Conservation (phyloP, 2,329 filamentous ascomycete genomes). For the Claviceps capensis region DNA sequence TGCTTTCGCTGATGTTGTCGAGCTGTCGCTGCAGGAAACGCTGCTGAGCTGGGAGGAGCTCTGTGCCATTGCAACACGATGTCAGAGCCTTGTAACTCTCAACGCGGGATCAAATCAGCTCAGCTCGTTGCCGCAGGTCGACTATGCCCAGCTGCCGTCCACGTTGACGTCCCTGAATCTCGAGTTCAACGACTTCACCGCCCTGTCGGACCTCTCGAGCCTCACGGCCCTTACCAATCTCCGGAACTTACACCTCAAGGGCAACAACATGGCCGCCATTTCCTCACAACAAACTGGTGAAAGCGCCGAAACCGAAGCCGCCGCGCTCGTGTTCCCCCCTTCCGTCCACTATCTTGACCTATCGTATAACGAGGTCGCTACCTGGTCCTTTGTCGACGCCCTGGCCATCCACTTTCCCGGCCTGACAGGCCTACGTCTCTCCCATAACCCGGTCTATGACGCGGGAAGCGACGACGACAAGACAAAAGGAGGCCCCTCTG, state of each 20-base stretch:
- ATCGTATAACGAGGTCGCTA: constrained; percentile 54
- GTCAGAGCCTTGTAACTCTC: constrained; percentile 36
- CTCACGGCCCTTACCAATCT: constrained; percentile 39
- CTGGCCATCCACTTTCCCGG: constrained; percentile 58
- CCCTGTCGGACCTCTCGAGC: constrained; percentile 41
- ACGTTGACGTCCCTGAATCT: constrained; percentile 52
- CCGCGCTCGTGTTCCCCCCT: constrained; percentile 34
- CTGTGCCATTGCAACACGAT: constrained; percentile 37
- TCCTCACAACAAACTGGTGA: constrained; percentile 10
- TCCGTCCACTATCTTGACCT: constrained; percentile 55
- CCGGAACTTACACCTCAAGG: constrained; percentile 56
- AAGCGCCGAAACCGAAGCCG: constrained; percentile 19
- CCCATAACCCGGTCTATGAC: constrained; percentile 75
- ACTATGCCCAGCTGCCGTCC: constrained; percentile 26
- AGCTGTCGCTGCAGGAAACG: constrained; percentile 54
- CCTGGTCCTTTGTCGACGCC: constrained; percentile 62
- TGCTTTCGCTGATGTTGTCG: constrained; percentile 37
- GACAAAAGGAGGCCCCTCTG: constrained; percentile 3
- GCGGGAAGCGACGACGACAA: constrained; percentile 29
- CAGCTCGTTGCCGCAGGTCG: constrained; percentile 29
- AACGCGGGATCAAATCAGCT: constrained; percentile 46
- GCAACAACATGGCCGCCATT: constrained; percentile 50
- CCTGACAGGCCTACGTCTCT: constrained; percentile 60
- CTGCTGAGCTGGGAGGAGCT: constrained; percentile 54
- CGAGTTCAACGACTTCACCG: constrained; percentile 56